These are phyloP conservation scores for Phytophthora pinifolia DNA, from an alignment of 352 stramenopile species.

Conservation along the genomic window DNA sequence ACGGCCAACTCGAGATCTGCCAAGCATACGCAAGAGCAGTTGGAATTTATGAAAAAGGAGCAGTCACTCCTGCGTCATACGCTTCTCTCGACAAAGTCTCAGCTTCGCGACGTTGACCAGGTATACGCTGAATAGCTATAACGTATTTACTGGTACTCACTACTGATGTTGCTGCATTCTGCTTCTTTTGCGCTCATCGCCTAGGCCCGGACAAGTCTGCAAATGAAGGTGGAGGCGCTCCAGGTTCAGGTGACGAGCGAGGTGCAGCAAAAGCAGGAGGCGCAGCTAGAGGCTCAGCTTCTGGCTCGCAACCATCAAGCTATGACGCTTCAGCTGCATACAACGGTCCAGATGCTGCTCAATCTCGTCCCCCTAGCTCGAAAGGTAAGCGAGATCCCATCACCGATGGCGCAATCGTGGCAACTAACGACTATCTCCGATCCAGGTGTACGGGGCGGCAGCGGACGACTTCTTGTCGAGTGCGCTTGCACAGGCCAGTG, in stretches of 20 bases:
- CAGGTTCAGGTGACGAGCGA: conserved; percentile 35
- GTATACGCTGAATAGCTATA: conserved; percentile 7
- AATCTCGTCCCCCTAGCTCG: conserved; percentile 64
- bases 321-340: conserved; percentile 74
- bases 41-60: conserved; percentile 66
- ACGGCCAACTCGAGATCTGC: conserved; percentile 31
- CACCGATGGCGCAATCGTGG: background rate
- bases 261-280: conserved; percentile 51
- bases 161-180: too few species aligned
- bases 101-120: conserved; percentile 54
- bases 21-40: conserved; percentile 60
- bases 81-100: conserved; percentile 51
- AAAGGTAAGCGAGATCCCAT: conserved; percentile 30
- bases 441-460: conserved; percentile 55
- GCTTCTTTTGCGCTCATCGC: background rate
- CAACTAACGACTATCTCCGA: background rate
- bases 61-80: conserved; percentile 44
- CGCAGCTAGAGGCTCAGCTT: conserved; percentile 53
- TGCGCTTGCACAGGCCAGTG: conserved; percentile 50
- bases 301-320: conserved; percentile 67
- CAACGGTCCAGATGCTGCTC: conserved; percentile 71
- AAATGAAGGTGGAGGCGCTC: conserved; percentile 34
- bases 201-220: conserved; percentile 26
- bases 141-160: background rate
- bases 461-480: conserved; percentile 65